Base-by-base conservation (phyloP, 2,329 filamentous ascomycete genomes). In the Pseudogymnoascus sp. region DNA sequence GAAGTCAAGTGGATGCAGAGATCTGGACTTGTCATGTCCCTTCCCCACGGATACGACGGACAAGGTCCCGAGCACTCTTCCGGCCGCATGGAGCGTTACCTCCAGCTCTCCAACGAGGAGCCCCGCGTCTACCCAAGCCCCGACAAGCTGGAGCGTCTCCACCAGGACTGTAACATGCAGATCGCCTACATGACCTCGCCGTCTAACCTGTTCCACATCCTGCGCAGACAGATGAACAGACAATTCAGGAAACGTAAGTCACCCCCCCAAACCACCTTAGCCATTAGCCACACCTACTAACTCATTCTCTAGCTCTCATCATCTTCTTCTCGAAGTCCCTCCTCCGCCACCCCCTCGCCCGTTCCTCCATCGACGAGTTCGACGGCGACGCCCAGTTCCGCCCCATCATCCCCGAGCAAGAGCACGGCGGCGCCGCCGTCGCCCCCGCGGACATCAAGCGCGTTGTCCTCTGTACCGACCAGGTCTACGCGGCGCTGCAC, bases 91-190 rank as follows among this genome's bases (percentile, higher is more conserved):
- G 95, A 99, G 81, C 90, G 95, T 72, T 99, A 96, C 80, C 84
- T 99, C 67, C 95, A 97, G 78, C 87, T 99, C 65, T 95, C 89
- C 79, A 97, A 97, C 78, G 95, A 99, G 77, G 95, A 99, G 74
- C 93, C 95, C 63, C 90, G 95, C 67, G 85, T 95, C 71, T 99
- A 92, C 87, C 95, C 95, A 61, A 83, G 86, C 1, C 81, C 84
- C 33, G 92, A 96, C 68, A 97, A 95, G 82, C 86, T 97, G 65
- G 88, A 96, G 62, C 91, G 95, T 70, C 95, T 97, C 79, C 95
- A 99, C 81, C 95, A 99, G 80, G 95, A 99, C 80, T 96, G 92
- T 83, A 99, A 99, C 81, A 96, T 99, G 87, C 95, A 99, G 80
- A 89, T 99, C 75, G 92, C 88, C 62, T 96, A 95, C 82, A 93